A percentile compares a stretch with the other conserved stretches of the same genome.
Conservation (phyloP, 164 flowering plant species). For the Litsea cubeba region DNA sequence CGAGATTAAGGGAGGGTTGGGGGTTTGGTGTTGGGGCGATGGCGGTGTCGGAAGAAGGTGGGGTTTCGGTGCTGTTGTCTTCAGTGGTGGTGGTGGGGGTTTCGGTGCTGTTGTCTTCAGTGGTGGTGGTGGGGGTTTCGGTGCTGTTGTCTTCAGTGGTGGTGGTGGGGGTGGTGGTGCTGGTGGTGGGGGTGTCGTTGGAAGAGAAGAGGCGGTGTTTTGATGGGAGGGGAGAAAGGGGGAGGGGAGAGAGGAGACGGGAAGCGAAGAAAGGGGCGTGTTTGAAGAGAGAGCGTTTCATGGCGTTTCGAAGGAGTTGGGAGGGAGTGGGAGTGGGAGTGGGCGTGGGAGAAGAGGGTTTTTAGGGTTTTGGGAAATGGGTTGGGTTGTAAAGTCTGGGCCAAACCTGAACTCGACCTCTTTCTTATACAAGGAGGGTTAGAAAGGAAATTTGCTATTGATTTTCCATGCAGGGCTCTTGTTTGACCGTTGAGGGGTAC, state of each 20-base stretch:
- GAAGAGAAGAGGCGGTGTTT: slow-evolving; percentile 2
- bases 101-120: no score
- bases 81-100: neutral
- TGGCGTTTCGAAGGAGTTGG: slow-evolving; percentile 6
- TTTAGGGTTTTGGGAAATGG: no score
- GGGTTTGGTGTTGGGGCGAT: neutral
- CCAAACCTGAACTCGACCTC: no score
- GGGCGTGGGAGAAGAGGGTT: neutral
- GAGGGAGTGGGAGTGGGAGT: neutral
- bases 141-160: neutral
- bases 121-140: neutral
- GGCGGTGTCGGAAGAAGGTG: neutral
- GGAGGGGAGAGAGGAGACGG: neutral
- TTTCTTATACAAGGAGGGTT: no score
- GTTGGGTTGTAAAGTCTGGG: no score
- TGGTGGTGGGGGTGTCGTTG: neutral
- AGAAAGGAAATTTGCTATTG: no score
- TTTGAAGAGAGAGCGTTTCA: slow-evolving; percentile 6
- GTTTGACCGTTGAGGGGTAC: no score
- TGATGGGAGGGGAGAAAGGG: neutral
- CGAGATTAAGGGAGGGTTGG: neutral
- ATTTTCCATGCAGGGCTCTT: no score
- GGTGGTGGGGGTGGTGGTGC: neutral
- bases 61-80: no score
- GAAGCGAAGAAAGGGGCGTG: slow-evolving; percentile 8